Evolutionary conservation across 2,329 filamentous ascomycete genomes (phyloP).

Genomic region (Hypoxylon sp.): DNA sequence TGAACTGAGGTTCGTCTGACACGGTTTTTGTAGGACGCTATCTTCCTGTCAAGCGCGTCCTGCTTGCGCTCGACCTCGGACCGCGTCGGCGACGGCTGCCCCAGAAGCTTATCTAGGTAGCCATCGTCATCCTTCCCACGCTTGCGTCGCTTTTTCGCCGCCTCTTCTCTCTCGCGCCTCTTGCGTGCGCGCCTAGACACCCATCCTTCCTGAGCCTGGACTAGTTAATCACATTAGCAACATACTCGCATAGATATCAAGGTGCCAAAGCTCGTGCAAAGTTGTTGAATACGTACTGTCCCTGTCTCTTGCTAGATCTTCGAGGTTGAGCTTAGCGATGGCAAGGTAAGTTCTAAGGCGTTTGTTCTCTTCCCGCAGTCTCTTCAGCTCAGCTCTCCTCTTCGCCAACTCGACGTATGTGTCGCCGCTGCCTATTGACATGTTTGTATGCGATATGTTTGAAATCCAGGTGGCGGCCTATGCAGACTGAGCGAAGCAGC

Average conservation of each 20-base stretch:
- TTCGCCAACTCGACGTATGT: neutral
- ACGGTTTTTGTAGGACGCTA: constrained; percentile 30
- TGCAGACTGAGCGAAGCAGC: neutral
- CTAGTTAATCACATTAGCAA: constrained; percentile 22
- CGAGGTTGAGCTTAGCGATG: constrained; percentile 20
- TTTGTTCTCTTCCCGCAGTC: constrained; percentile 6
- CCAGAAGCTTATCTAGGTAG: no score
- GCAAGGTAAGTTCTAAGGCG: constrained; percentile 20
- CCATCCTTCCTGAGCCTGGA: constrained; percentile 5
- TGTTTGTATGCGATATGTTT: constrained; percentile 3
- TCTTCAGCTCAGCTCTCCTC: constrained; percentile 4
- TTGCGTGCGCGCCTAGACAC: constrained; percentile 16
- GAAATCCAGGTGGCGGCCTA: neutral
- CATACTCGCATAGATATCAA: neutral
- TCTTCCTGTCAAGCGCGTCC: constrained; percentile 4
- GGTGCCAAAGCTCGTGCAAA: neutral
- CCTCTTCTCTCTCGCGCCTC: constrained; percentile 12
- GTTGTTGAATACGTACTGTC: constrained; percentile 25
- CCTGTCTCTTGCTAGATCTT: neutral
- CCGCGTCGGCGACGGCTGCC: constrained; percentile 20
- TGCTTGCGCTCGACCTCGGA: constrained; percentile 12
- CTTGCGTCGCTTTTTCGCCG: neutral
- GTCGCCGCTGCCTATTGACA: neutral
- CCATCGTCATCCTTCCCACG: neutral
- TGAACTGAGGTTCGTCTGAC: constrained; percentile 39